Base-by-base conservation (phyloP, 1,284 basidiomycete genomes). In the Fomes fomentarius region DNA sequence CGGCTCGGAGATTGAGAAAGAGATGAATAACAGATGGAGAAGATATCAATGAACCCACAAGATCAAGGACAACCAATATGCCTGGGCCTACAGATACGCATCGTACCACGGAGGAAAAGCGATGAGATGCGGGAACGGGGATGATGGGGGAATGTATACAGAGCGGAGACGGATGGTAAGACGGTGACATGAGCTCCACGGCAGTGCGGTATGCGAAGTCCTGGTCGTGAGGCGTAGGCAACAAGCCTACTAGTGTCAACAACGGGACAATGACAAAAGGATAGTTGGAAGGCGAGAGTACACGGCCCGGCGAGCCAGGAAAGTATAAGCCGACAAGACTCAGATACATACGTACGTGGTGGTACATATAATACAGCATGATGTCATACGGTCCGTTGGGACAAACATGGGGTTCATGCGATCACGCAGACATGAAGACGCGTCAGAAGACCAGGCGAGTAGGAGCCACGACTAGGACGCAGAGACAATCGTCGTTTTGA, bases 301-400 rank as follows among this genome's bases (percentile, higher is more conserved):
- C 30, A 17, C 33, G 11, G 24, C 35, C 28, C 30, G 22, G 8
- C 8, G 4, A 28, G 17, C 24, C 30, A 31, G 11, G 37, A 8
- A 38, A 25, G 35, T 28, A 44, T 28, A 31, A 34, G n/a, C 47
- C 33, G 40, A 48, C 46, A 43, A 30, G 46, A 35, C 35, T 40
- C 25, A 50, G 50, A 57, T 53, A 57, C 50, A 57, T 49, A 56
- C 54, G 49, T 41, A 53, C 50, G 46, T 46, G 47, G 42, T 40
- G 43, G 21, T 57, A 53, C 47, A 57, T n/a, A 57, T 53, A 47
- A 57, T 57, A 57, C 55, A 57, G 47, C 55, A 35, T 31, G 34
- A 34, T 48, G 50, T 46, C 26, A 31, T 24, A 26, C 34, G 38
- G 17, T n/a, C 47, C n/a, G 28, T 12, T 6, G 19, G n/a, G 26